Evolutionary conservation across 2,329 filamentous ascomycete genomes (phyloP).

Genomic region (Lecanosticta acicola): DNA sequence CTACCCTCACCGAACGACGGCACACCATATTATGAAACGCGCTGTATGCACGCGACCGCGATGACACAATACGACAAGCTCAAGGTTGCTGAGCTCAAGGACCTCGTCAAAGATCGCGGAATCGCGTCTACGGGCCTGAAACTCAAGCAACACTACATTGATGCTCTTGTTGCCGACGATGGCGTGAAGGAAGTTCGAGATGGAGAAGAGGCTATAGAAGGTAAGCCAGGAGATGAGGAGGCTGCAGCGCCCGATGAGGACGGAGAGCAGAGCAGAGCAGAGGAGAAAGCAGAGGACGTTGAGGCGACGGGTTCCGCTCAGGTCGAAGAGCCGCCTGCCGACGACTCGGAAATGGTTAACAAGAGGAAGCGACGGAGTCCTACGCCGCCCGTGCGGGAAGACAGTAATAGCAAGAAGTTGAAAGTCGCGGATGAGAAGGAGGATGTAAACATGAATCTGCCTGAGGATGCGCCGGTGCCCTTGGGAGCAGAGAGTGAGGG

Average conservation of each 20-base stretch:
- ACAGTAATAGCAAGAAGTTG: constrained; percentile 41
- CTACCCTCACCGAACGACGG: not conserved
- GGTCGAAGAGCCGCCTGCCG: constrained; percentile 4
- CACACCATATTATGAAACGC: not conserved
- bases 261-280: constrained; percentile 8
- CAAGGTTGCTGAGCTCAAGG: constrained; percentile 44
- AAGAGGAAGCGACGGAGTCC: constrained; percentile 31
- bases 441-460: constrained; percentile 16
- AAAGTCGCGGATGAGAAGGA: constrained; percentile 34
- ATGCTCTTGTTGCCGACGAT: constrained; percentile 39
- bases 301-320: constrained; percentile 15
- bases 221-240: constrained; percentile 4
- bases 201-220: constrained; percentile 4
- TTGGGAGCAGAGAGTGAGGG: constrained; percentile 11
- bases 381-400: constrained; percentile 22
- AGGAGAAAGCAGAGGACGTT: constrained; percentile 16
- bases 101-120: constrained; percentile 42
- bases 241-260: constrained; percentile 4
- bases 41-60: not conserved
- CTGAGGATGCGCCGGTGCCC: constrained; percentile 23
- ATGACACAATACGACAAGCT: constrained; percentile 42
- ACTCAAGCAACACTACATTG: constrained; percentile 45
- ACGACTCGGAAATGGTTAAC: constrained; percentile 6
- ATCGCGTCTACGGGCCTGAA: constrained; percentile 44
- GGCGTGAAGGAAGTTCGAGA: constrained; percentile 14